Percentiles rank a stretch among this genome's conserved stretches.
Conservation (phyloP, 1,284 basidiomycete species). For the Rhodotorula sp. region DNA sequence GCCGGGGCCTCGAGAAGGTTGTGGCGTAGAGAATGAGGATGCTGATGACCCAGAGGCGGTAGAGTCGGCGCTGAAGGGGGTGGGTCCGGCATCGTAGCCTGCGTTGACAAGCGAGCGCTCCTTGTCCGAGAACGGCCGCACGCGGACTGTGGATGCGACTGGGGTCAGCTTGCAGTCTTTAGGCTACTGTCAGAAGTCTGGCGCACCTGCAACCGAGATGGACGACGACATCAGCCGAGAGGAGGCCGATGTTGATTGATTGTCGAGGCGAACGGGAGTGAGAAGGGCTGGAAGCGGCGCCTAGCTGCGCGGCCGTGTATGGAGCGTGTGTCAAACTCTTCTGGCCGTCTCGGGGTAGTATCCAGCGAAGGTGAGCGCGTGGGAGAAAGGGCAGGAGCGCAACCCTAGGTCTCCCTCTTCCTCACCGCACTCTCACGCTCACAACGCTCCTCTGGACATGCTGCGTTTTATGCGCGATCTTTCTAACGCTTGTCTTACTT, state of each 20-base stretch:
- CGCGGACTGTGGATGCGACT: constrained; percentile 60
- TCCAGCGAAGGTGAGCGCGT: too few relatives aligned
- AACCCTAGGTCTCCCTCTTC: too few relatives aligned
- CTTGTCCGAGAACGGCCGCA: constrained; percentile 78
- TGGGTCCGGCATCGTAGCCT: constrained; percentile 26
- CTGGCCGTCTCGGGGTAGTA: too few relatives aligned
- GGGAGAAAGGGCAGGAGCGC: too few relatives aligned
- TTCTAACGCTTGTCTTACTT: too few relatives aligned
- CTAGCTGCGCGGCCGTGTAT: too few relatives aligned
- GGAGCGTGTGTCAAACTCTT: too few relatives aligned
- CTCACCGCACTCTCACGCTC: too few relatives aligned
- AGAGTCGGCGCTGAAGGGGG: constrained; percentile 29
- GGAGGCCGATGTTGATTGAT: constrained; percentile 15
- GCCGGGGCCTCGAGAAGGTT: constrained; percentile 53
- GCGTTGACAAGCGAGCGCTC: constrained; percentile 68
- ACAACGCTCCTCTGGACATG: too few relatives aligned
- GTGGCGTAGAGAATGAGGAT: constrained; percentile 56
- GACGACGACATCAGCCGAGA: constrained; percentile 51
- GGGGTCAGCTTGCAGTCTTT: not conserved
- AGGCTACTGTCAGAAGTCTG: constrained; percentile 13
- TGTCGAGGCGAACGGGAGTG: not conserved
- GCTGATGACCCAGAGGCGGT: constrained; percentile 6
- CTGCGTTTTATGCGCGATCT: too few relatives aligned
- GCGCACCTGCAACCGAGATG: constrained; percentile 76
- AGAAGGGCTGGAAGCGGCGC: too few relatives aligned